phyloP scores from a whole-genome alignment of 805 yeast species.

The Ogataea glucozyma region DNA sequence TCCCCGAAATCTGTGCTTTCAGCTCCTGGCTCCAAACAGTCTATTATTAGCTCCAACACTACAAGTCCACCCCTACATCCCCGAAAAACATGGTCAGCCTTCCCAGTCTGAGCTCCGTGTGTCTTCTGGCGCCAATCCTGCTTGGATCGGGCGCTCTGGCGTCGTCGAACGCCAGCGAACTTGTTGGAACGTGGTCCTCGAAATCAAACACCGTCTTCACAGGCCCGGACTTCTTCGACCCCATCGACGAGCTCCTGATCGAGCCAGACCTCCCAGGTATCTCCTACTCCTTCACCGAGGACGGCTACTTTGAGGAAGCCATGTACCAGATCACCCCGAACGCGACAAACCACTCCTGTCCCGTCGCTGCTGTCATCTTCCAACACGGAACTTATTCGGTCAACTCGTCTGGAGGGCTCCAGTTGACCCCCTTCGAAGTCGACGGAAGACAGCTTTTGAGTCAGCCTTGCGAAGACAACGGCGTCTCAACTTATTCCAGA shows the following conservation, averaged over 20 bases:
- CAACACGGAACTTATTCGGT: conserved; percentile 86
- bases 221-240: conserved; percentile 95
- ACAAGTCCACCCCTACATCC: too few relatives aligned
- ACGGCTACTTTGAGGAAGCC: conserved; percentile 91
- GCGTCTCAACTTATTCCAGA: conserved; percentile 64
- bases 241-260: conserved; percentile 88
- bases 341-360: conserved; percentile 75
- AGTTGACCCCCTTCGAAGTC: conserved; percentile 70
- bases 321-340: conserved; percentile 74
- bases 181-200: conserved; percentile 94
- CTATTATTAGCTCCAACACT: too few relatives aligned
- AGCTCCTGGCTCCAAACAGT: too few relatives aligned
- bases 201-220: conserved; percentile 94
- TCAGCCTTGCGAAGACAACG: conserved; percentile 76
- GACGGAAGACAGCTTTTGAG: conserved; percentile 92
- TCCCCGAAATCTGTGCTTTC: too few relatives aligned
- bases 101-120: background rate
- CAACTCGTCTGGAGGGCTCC: conserved; percentile 63
- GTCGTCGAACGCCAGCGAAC: background rate
- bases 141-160: conserved; percentile 3
- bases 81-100: background rate
- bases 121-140: conserved; percentile 3
- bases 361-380: conserved; percentile 75
- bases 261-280: conserved; percentile 97
- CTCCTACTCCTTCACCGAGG: conserved; percentile 87